Conservation (phyloP, 257 asterid genomes). For the Marsdenia floribunda region DNA sequence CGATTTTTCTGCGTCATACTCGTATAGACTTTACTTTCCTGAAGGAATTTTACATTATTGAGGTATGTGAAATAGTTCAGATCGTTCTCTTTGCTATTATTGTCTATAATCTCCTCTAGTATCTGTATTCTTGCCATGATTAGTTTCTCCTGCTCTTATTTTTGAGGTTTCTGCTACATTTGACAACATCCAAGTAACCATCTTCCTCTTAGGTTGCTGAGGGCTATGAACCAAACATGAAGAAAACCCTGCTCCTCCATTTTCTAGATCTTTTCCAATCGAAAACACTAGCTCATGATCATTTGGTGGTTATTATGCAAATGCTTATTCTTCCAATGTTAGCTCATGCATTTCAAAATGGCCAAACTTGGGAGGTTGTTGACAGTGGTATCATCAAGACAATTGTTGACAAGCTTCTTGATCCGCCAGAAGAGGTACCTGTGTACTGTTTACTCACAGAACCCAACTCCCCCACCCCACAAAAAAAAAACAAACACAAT, state of each 20-base stretch:
- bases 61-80: constrained; percentile 45
- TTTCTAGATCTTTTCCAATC: constrained; percentile 84
- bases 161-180: constrained; percentile 9
- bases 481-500: too few species aligned
- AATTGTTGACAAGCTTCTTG: constrained; percentile 92
- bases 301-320: constrained; percentile 96
- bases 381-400: constrained; percentile 87
- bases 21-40: constrained; percentile 95
- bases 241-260: constrained; percentile 83
- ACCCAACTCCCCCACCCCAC: not conserved
- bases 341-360: constrained; percentile 93
- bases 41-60: constrained; percentile 94
- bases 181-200: constrained; percentile 12
- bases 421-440: constrained; percentile 98
- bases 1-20: constrained; percentile 81
- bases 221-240: constrained; percentile 86
- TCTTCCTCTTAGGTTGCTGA: constrained; percentile 72
- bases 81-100: not conserved
- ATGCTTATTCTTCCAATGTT: constrained; percentile 98
- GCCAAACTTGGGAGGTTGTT: constrained; percentile 98
- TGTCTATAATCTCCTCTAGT: not conserved
- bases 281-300: constrained; percentile 86
- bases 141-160: constrained; percentile 11
- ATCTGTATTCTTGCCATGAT: not conserved
- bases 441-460: constrained; percentile 6